Percentiles rank a stretch among this genome's conserved stretches.
Evolutionary conservation across 768 basidiomycete genomes (phyloP).

Genomic region (Podaxis carcinomalis): DNA sequence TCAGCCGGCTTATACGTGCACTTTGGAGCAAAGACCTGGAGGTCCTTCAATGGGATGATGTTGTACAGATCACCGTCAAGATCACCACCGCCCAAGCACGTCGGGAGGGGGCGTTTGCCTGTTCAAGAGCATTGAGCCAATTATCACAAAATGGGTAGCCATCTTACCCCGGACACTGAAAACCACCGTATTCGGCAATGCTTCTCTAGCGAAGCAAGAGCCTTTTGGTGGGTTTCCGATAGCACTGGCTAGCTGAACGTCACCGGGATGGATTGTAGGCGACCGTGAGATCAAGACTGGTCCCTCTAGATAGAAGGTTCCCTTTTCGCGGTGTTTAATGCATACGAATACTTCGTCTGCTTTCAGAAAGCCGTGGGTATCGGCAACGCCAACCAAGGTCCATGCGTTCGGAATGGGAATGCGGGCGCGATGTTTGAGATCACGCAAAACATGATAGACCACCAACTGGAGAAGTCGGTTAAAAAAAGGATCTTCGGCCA

Average conservation of each 20-base stretch:
- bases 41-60: slow-evolving; percentile 35
- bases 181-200: slow-evolving; percentile 54
- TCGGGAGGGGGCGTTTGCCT: slow-evolving; percentile 57
- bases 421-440: slow-evolving; percentile 60
- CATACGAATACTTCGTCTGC: slow-evolving; percentile 58
- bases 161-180: slow-evolving; percentile 52
- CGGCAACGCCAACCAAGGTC: slow-evolving; percentile 70
- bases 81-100: slow-evolving; percentile 64
- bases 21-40: slow-evolving; percentile 31
- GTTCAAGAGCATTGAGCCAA: not conserved
- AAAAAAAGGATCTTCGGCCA: slow-evolving; percentile 40
- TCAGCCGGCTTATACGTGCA: slow-evolving; percentile 32
- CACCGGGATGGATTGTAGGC: slow-evolving; percentile 65
- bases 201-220: slow-evolving; percentile 47
- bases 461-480: slow-evolving; percentile 46
- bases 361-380: slow-evolving; percentile 48
- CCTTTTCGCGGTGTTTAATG: slow-evolving; percentile 36
- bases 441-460: slow-evolving; percentile 55
- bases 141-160: not conserved
- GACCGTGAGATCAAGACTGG: slow-evolving; percentile 54
- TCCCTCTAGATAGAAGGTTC: slow-evolving; percentile 45
- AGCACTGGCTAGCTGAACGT: slow-evolving; percentile 51
- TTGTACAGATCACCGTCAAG: slow-evolving; percentile 64
- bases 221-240: slow-evolving; percentile 50
- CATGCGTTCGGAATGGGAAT: slow-evolving; percentile 61